Base-by-base conservation (phyloP, 345 rosid genomes). In the Excoecaria agallocha region DNA sequence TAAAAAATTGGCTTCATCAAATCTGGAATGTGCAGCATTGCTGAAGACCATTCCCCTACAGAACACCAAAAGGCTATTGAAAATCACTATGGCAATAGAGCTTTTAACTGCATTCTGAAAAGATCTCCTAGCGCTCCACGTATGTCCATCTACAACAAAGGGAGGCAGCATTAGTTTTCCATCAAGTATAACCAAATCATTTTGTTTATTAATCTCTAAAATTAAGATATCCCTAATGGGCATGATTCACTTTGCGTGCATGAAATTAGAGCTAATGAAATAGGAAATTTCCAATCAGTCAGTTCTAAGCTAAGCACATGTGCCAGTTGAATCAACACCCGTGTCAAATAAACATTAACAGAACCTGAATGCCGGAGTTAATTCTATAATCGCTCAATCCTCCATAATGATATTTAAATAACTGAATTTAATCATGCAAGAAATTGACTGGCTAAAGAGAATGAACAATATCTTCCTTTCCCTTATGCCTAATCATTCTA, bases 71-170 rank as follows among this genome's bases (percentile, higher is more conserved):
- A n/a, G 8, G 50, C 38, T 65, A 30, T 59, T 6, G 65, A 57
- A 75, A 37, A 63, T 74, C 70, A 77, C 76, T 78, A 84, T 51
- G 94, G 98, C 48, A 91, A 77, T 66, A 95, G 87, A 63, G 92
- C 84, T 85, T 90, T 91, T 86, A 95, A 78, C 77, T 95, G 99
- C 77, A 86, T 75, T 83, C 83, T 84, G 86, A 93, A 95, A 68
- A 93, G 98, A 79, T 93, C 88, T 25, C 87, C 98, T 45, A 93
- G 85, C 17, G 96, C 97, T 72, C 94, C 97, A 45, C 98, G 92
- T 74, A 95, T 91, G 74, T 89, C 98, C 97, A 93, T 87, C 99
- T 95, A 19, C 8, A 87, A 78, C 11, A 77, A 70, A 30, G 30
- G 63, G 67, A 66, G 52, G 43, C 37, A 24, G 10, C 5, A 65